Evolutionary conservation across 2,329 filamentous ascomycete genomes (phyloP), one percentile per base, ranked within the genome.

Genomic region (Coniochaeta sp.): DNA sequence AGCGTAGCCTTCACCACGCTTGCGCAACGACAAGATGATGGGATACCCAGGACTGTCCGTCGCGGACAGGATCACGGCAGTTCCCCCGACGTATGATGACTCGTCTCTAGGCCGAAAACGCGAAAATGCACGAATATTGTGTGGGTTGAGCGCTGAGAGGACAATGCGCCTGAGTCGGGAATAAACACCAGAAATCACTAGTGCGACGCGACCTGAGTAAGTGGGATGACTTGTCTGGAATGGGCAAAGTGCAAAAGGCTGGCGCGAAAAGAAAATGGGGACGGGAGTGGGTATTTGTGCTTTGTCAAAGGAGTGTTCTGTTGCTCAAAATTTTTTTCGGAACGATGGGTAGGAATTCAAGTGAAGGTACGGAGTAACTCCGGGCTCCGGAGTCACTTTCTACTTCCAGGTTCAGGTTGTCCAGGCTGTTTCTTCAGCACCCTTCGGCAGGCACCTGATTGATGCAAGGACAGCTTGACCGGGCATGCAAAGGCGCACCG

Each of bases 221-320:
- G 47, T 52, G 47, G 47, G 47, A 52, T 52, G 47, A 52, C 47
- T 52, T 52, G 47, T 28, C 47, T 52, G 47, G 47, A 52, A 52
- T 30, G 47, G 47, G 47, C 22, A 52, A 52, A 52, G 47, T 52
- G 47, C 47, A 30, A 17, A 44, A 52, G 24, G 47, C 22, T 52
- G 47, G 47, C 47, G 22, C 26, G 47, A 52, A 52, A 52, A 17
- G 24, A 30, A 52, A 52, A 52, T 52, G 47, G 47, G 47, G 47
- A 52, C 26, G 24, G 19, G 24, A 28, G 47, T 52, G 47, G 47
- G 47, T 52, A 22, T 52, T 52, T 52, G 47, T 52, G 47, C 24
- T 52, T 17, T n/a, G 38, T 40, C 38, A 9, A 40, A 40, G n/a
- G 38, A 19, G 42, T n/a, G n/a, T n/a, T 47, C 42, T 42, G 38